Evolutionary conservation across 495 filamentous ascomycete species (phyloP), one percentile per base, ranked within the genome.

Genomic region (Neurospora discreta): DNA sequence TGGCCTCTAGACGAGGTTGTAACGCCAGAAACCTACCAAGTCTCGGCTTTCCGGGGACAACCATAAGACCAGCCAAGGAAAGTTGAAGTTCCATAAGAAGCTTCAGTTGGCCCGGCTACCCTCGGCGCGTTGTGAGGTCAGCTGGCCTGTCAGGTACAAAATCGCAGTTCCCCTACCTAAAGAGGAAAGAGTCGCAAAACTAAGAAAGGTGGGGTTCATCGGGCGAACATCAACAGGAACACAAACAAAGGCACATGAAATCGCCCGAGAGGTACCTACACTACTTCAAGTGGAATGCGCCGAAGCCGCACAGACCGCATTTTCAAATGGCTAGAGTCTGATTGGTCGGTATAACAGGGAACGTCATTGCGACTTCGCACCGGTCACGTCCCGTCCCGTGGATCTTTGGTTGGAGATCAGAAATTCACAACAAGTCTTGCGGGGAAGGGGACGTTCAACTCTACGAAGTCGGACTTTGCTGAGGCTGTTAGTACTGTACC

Each of bases 261-360:
- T 36, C 23, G 10, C 20, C 20, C n/a, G n/a, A n/a, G n/a, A n/a
- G n/a, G n/a, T n/a, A n/a, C n/a, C n/a, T n/a, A n/a, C n/a, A n/a
- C n/a, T n/a, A n/a, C n/a, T n/a, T n/a, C n/a, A n/a, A n/a, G n/a
- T n/a, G n/a, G n/a, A n/a, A n/a, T 68, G 20, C 69, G 65, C 74
- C 74, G 70, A 72, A 70, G 9, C 26, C 41, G 73, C 74, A 75
- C 76, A 69, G 71, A 46, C 72, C 70, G 20, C 43, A 46, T 68
- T 72, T 74, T 77, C 75, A 77, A 80, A 78, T 80, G 73, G 69
- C 69, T 74, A 69, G 68, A 43, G 40, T 38, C 71, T 69, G 20
- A 80, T 77, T 80, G 78, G 78, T 38, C 44, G 44, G 44, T 16
- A 46, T 9, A 9, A 18, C 70, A 69, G 68, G 70, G 75, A 79